Evolutionary conservation across 164 flowering plant species (phyloP).

Genomic region (Liquidambar formosana): DNA sequence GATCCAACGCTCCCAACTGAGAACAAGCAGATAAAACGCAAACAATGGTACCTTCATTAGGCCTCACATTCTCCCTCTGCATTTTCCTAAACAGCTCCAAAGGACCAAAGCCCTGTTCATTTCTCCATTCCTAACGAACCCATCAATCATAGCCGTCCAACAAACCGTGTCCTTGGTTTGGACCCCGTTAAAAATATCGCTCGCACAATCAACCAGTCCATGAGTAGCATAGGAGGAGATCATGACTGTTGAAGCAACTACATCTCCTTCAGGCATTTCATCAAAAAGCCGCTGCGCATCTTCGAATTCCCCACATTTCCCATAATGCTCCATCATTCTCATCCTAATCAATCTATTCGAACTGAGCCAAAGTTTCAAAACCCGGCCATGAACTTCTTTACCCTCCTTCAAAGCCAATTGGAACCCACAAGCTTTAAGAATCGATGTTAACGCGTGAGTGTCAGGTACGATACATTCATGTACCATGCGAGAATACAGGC

Average conservation of each 20-base stretch:
- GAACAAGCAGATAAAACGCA: conserved; percentile 50
- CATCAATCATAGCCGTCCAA: conserved; percentile 55
- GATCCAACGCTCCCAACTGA: conserved; percentile 42
- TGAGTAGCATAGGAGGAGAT: conserved; percentile 24
- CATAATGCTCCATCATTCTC: conserved; percentile 36
- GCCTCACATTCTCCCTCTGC: conserved; percentile 34
- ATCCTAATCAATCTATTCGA: conserved; percentile 20
- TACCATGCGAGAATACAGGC: conserved; percentile 25
- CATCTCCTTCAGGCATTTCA: conserved; percentile 30
- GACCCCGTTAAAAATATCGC: conserved; percentile 16
- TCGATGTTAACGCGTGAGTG: conserved; percentile 23
- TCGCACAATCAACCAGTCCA: conserved; percentile 30
- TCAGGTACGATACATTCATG: conserved; percentile 17
- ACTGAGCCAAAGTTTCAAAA: conserved; percentile 30
- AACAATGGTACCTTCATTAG: conserved; percentile 40
- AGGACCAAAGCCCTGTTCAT: conserved; percentile 33
- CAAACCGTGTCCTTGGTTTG: conserved; percentile 33
- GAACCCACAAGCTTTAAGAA: conserved; percentile 31
- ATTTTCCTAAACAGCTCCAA: conserved; percentile 39
- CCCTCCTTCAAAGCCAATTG: conserved; percentile 25
- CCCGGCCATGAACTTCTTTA: conserved; percentile 31
- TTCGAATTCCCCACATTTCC: conserved; percentile 34
- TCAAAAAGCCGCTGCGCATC: conserved; percentile 29
- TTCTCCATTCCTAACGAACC: conserved; percentile 35
- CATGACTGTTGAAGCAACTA: conserved; percentile 31